Conservation (phyloP, 2,329 filamentous ascomycete species). For the Taxawa tesnikishii region DNA sequence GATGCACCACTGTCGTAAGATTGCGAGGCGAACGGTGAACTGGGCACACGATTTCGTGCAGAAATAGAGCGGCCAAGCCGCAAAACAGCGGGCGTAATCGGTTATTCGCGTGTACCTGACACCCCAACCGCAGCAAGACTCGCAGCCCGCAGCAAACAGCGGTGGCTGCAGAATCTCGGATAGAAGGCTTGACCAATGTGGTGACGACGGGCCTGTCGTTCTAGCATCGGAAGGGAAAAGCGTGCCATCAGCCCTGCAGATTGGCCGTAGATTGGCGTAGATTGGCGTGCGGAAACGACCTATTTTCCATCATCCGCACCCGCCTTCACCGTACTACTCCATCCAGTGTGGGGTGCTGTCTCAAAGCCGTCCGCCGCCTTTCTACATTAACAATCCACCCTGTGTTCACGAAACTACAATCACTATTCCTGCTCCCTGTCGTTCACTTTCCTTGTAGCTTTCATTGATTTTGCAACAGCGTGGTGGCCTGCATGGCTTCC, state of each 20-base stretch:
- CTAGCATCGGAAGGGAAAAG: neutral
- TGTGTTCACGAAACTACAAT: slow-evolving; percentile 1
- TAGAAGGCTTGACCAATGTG: neutral
- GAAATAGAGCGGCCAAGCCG: no score
- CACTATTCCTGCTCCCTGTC: neutral
- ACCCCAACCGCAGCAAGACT: neutral
- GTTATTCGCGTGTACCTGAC: neutral
- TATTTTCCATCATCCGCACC: slow-evolving; percentile 2
- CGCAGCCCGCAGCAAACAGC: neutral
- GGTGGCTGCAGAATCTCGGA: neutral
- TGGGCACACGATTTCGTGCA: neutral
- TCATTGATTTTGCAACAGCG: neutral
- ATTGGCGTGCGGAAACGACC: neutral
- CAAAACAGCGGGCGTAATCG: no score
- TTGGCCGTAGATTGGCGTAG: no score
- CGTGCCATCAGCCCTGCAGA: neutral
- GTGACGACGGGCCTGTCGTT: neutral
- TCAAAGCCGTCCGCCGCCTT: no score
- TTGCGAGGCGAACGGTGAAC: no score
- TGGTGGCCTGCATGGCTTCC: slow-evolving; percentile 12
- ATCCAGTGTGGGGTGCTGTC: no score
- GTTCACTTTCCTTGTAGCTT: neutral
- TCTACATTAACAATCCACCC: neutral
- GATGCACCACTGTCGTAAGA: no score
- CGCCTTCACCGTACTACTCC: neutral